Conservation (phyloP, 495 filamentous ascomycete species). For the Penicillium arizonense region DNA sequence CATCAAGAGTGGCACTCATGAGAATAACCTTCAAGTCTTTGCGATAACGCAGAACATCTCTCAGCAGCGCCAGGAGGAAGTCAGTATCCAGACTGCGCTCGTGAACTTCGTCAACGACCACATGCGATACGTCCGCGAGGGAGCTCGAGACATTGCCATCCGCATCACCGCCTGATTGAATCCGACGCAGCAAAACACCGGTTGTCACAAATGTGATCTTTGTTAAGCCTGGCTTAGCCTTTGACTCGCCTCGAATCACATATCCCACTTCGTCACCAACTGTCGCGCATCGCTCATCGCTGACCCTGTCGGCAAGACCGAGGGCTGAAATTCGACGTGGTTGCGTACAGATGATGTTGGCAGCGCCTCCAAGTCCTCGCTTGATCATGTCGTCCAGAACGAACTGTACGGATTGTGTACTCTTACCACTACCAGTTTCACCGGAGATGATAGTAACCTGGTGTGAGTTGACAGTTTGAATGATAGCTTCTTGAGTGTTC, state of each 20-base stretch:
- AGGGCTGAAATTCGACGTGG: conserved; percentile 92
- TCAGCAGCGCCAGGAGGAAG: conserved; percentile 85
- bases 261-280: conserved; percentile 93
- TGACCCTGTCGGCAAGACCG: conserved; percentile 89
- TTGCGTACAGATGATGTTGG: conserved; percentile 96
- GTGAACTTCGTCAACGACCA: conserved; percentile 96
- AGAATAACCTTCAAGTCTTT: conserved; percentile 87
- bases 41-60: conserved; percentile 72
- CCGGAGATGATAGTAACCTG: conserved; percentile 96
- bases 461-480: conserved; percentile 65
- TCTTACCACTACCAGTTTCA: conserved; percentile 96
- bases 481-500: conserved; percentile 73
- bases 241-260: conserved; percentile 89
- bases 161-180: conserved; percentile 82
- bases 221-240: conserved; percentile 61
- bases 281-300: conserved; percentile 78
- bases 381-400: conserved; percentile 88
- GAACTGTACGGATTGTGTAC: conserved; percentile 95
- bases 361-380: conserved; percentile 65
- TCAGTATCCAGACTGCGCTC: conserved; percentile 95
- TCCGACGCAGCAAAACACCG: conserved; percentile 84
- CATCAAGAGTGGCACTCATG: conserved; percentile 98
- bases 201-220: conserved; percentile 97
- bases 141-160: conserved; percentile 74
- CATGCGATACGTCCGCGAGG: conserved; percentile 86